Percentiles rank a stretch among this genome's conserved stretches.
Evolutionary conservation across 2,329 filamentous ascomycete species (phyloP).

Genomic region (Cercospora janseana): DNA sequence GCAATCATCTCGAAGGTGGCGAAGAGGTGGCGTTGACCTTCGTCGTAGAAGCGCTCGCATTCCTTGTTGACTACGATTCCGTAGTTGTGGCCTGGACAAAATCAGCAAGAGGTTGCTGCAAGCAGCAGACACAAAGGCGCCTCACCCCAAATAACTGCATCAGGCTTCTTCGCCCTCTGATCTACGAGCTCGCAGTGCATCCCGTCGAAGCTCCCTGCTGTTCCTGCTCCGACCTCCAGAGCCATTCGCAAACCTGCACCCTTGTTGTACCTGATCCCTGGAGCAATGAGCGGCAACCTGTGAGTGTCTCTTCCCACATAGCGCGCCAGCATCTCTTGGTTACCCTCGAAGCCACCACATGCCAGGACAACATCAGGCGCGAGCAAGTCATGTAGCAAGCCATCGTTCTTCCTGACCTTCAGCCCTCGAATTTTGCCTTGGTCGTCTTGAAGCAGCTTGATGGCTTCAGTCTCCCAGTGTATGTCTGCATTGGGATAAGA

Average conservation of each 20-base stretch:
- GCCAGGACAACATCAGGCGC: slow-evolving; percentile 42
- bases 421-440: slow-evolving; percentile 40
- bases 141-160: slow-evolving; percentile 42
- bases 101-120: too few relatives aligned
- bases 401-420: slow-evolving; percentile 42
- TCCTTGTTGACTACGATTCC: slow-evolving; percentile 46
- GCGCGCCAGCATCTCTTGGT: slow-evolving; percentile 43
- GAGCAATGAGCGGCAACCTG: slow-evolving; percentile 44
- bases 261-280: slow-evolving; percentile 43
- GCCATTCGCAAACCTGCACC: slow-evolving; percentile 44
- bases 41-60: slow-evolving; percentile 76
- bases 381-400: slow-evolving; percentile 37
- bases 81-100: slow-evolving; percentile 45
- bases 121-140: too few relatives aligned
- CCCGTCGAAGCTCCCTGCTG: slow-evolving; percentile 43
- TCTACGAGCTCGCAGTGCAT: slow-evolving; percentile 48
- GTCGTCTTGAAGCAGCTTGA: slow-evolving; percentile 38
- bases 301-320: slow-evolving; percentile 43
- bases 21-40: slow-evolving; percentile 74
- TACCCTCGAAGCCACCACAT: slow-evolving; percentile 45
- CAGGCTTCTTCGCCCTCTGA: slow-evolving; percentile 43
- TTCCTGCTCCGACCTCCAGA: slow-evolving; percentile 43
- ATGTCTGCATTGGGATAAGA: slow-evolving; percentile 39
- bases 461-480: slow-evolving; percentile 43
- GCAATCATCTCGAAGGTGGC: slow-evolving; percentile 48